These are phyloP conservation scores for Diaporthe helianthi DNA, from an alignment of 2,329 filamentous ascomycete genomes.

Conservation along the genomic window DNA sequence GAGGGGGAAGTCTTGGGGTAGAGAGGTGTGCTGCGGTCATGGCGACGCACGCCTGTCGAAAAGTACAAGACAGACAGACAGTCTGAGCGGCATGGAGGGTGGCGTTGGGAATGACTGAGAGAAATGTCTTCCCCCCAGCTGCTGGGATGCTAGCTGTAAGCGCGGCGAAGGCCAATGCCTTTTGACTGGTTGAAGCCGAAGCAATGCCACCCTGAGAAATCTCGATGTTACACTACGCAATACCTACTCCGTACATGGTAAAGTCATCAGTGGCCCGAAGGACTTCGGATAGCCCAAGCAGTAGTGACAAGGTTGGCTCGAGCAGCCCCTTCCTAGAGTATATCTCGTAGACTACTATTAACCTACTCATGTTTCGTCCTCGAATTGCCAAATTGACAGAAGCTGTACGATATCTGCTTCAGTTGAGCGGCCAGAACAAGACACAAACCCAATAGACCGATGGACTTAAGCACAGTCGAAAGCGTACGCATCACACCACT, in stretches of 20 bases:
- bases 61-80: not conserved
- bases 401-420: not conserved
- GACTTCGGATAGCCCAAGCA: constrained; percentile 31
- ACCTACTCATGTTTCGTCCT: not conserved
- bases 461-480: not conserved
- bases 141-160: constrained; percentile 27
- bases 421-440: not conserved
- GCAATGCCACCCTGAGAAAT: constrained; percentile 32
- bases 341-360: not conserved
- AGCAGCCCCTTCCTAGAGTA: constrained; percentile 11
- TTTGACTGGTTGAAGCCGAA: constrained; percentile 28
- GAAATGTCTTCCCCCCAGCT: not conserved
- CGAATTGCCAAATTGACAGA: not conserved
- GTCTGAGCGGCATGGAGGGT: constrained; percentile 6
- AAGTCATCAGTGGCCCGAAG: constrained; percentile 29
- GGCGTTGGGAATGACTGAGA: constrained; percentile 19
- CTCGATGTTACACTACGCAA: constrained; percentile 30
- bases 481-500: constrained; percentile 2
- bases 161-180: constrained; percentile 22
- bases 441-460: not conserved
- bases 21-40: constrained; percentile 1
- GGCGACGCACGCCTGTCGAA: constrained; percentile 1
- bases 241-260: constrained; percentile 20
- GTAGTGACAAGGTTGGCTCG: constrained; percentile 10
- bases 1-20: not conserved